These are phyloP conservation scores for Cucurbita moschata DNA, from an alignment of 306 rosid species.

Conservation along the genomic window DNA sequence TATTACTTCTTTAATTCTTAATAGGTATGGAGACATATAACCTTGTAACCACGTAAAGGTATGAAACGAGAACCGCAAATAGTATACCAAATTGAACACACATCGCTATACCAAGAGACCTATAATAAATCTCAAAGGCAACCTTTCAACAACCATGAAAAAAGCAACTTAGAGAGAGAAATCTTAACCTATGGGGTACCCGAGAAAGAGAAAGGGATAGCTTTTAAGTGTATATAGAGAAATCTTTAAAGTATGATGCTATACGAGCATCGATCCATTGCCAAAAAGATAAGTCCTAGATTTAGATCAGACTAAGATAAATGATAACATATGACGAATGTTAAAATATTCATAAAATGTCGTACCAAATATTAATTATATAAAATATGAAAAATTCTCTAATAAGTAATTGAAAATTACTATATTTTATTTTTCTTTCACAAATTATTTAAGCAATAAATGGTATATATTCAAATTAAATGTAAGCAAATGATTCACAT, in stretches of 20 bases:
- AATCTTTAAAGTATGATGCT: neutral
- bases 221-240: neutral
- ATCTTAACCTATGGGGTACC: neutral
- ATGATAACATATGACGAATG: neutral
- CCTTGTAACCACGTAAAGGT: neutral
- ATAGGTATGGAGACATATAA: neutral
- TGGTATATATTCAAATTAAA: neutral
- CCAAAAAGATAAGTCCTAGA: neutral
- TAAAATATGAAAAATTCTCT: too few species aligned
- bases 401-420: too few species aligned
- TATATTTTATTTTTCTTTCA: too few species aligned
- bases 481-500: neutral
- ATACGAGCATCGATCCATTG: neutral
- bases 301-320: neutral
- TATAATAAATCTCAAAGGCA: neutral
- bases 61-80: neutral
- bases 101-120: neutral
- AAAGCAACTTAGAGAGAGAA: neutral
- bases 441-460: too few species aligned
- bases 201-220: neutral
- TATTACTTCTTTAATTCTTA: neutral
- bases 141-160: conserved; percentile 1
- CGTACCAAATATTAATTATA: too few species aligned
- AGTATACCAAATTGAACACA: neutral
- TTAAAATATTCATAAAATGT: neutral